Conservation (phyloP, 257 asterid species). For the Solanum acaule region DNA sequence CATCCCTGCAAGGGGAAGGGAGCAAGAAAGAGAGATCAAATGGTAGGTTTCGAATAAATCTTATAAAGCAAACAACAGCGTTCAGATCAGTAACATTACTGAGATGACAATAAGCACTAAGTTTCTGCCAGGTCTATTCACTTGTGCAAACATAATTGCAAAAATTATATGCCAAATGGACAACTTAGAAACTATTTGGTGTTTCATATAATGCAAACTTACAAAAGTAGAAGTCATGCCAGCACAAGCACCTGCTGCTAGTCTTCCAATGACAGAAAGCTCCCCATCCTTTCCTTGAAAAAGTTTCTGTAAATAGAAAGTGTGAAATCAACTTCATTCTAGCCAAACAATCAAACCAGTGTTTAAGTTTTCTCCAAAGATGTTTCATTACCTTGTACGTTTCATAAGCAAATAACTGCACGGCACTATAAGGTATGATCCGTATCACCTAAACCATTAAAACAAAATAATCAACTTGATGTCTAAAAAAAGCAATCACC, state of each 20-base stretch:
- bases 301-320: conserved; percentile 40
- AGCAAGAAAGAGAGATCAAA: too few species aligned
- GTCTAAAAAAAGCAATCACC: not conserved
- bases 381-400: too few species aligned
- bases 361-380: not conserved
- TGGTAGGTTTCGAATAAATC: too few species aligned
- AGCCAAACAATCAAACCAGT: not conserved
- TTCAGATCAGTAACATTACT: too few species aligned
- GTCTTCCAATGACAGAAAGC: conserved; percentile 81
- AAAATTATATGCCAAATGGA: not conserved
- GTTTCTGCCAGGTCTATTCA: not conserved
- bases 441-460: conserved; percentile 65
- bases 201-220: conserved; percentile 28
- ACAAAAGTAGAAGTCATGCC: conserved; percentile 99
- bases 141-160: not conserved
- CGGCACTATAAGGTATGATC: conserved; percentile 90
- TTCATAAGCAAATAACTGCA: conserved; percentile 88
- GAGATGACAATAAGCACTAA: conserved; percentile 5
- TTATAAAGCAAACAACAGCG: too few species aligned
- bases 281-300: conserved; percentile 64
- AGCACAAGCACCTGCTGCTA: conserved; percentile 99
- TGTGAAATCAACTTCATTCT: not conserved
- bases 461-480: not conserved
- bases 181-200: not conserved
- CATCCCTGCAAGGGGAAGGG: too few species aligned